Evolutionary conservation across 108 stramenopile genomes (phyloP).

Genomic region (Cafeteria roenbergensis): DNA sequence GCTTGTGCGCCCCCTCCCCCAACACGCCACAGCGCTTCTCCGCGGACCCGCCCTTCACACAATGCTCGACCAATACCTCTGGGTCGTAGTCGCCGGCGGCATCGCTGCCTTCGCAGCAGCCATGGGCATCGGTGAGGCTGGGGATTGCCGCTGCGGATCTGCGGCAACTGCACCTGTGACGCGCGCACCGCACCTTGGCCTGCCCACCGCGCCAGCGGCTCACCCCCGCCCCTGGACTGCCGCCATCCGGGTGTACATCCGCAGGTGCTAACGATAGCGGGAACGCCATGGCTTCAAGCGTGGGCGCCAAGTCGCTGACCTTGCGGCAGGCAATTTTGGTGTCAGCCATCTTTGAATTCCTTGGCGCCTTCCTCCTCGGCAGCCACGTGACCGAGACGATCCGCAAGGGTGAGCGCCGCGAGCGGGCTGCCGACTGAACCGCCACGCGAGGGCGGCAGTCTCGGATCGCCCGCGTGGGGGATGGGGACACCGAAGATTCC

Average conservation of each 20-base stretch:
- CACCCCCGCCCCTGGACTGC: too few species aligned
- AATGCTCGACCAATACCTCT: background rate
- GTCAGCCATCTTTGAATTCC: conserved; percentile 52
- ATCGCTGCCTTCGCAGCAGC: conserved; percentile 20
- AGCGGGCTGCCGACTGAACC: too few species aligned
- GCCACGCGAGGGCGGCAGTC: too few species aligned
- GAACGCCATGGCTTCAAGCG: conserved; percentile 59
- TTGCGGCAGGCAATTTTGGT: conserved; percentile 53
- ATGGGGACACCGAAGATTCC: background rate
- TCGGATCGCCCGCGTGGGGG: background rate
- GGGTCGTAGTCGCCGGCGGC: conserved; percentile 17
- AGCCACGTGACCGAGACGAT: background rate
- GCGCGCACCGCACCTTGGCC: background rate
- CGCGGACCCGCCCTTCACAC: too few species aligned
- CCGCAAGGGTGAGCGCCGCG: background rate
- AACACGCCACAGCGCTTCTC: too few species aligned
- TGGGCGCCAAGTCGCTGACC: conserved; percentile 51
- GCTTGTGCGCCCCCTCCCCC: too few species aligned
- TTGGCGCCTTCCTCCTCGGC: conserved; percentile 50
- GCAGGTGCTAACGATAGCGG: conserved; percentile 59
- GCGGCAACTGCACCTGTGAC: background rate
- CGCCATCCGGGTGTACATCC: background rate
- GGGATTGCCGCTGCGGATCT: background rate
- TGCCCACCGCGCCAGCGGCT: background rate
- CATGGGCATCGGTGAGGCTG: conserved; percentile 14